Conservation (phyloP, 306 rosid species). For the Chamaecrista fasciculata region DNA sequence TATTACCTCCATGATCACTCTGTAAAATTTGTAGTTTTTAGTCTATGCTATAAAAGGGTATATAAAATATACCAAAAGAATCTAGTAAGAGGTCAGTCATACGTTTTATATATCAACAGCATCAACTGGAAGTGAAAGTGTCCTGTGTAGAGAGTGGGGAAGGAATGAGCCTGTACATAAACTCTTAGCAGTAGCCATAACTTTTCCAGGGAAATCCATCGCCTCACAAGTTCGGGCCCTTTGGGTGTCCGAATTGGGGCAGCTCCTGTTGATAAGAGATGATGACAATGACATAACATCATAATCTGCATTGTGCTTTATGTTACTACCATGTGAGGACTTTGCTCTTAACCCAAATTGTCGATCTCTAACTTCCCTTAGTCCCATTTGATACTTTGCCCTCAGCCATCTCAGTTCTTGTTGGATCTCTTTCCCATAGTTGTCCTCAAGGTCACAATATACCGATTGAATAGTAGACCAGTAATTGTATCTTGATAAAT, state of each 20-base stretch:
- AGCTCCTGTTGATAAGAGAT: slow-evolving; percentile 34
- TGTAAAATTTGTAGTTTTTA: neutral
- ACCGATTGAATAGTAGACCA: slow-evolving; percentile 38
- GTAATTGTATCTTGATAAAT: slow-evolving; percentile 45
- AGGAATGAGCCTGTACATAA: slow-evolving; percentile 48
- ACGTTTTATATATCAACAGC: slow-evolving; percentile 62
- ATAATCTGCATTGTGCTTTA: slow-evolving; percentile 36
- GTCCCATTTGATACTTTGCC: slow-evolving; percentile 75
- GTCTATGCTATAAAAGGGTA: slow-evolving; percentile 36
- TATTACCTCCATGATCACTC: neutral
- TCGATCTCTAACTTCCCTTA: slow-evolving; percentile 60
- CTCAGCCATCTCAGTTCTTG: slow-evolving; percentile 75
- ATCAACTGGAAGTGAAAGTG: slow-evolving; percentile 87
- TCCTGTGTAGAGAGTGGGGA: slow-evolving; percentile 59
- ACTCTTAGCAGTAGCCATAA: slow-evolving; percentile 38
- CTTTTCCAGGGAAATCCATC: slow-evolving; percentile 36
- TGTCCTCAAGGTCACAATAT: slow-evolving; percentile 32
- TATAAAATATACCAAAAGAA: slow-evolving; percentile 50
- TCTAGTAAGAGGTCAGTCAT: slow-evolving; percentile 28
- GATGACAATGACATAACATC: slow-evolving; percentile 18
- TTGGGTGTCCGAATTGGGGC: slow-evolving; percentile 50
- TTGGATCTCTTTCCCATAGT: slow-evolving; percentile 47
- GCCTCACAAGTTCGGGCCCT: slow-evolving; percentile 52
- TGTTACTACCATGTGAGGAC: slow-evolving; percentile 29
- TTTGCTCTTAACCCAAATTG: slow-evolving; percentile 42